Conservation (phyloP, 1,284 basidiomycete species). For the Cutaneotrichosporon spelunceum region DNA sequence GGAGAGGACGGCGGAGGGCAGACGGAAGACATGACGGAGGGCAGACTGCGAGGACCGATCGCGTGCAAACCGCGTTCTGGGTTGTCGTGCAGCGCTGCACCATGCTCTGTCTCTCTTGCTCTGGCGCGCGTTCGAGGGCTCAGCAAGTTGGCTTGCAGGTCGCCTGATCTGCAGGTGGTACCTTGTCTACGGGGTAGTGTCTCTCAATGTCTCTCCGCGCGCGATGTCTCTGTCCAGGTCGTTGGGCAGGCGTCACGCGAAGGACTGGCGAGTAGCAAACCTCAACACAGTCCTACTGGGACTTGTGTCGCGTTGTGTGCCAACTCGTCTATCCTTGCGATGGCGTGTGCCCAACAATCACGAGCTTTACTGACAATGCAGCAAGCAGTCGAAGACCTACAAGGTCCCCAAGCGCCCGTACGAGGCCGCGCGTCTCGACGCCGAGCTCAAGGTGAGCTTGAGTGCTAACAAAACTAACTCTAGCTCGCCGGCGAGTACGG, state of each 20-base stretch:
- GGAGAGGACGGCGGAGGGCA: not conserved
- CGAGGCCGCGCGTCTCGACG: constrained; percentile 97
- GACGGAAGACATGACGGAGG: not conserved
- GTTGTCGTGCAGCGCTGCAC: not conserved
- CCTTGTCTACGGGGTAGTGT: not conserved
- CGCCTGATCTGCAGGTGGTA: not conserved
- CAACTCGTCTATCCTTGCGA: not conserved
- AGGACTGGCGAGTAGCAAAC: not conserved
- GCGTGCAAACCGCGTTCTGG: not conserved
- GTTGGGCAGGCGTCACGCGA: not conserved
- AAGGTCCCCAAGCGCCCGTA: constrained; percentile 98
- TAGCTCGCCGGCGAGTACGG: constrained; percentile 99
- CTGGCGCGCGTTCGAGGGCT: not conserved
- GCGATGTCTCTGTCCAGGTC: not conserved
- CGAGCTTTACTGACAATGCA: constrained; percentile 4
- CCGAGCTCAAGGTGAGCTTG: constrained; percentile 84
- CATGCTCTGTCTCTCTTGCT: not conserved
- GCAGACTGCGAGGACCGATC: not conserved
- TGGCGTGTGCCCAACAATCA: not conserved
- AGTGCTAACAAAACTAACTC: constrained; percentile 7
- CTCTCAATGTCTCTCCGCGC: not conserved
- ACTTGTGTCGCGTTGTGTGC: not conserved
- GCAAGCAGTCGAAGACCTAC: constrained; percentile 63
- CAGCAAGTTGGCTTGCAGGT: not conserved
- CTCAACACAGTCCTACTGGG: not conserved